Evolutionary conservation across 495 filamentous ascomycete genomes (phyloP).

Genomic region (Cladorrhinum samala): DNA sequence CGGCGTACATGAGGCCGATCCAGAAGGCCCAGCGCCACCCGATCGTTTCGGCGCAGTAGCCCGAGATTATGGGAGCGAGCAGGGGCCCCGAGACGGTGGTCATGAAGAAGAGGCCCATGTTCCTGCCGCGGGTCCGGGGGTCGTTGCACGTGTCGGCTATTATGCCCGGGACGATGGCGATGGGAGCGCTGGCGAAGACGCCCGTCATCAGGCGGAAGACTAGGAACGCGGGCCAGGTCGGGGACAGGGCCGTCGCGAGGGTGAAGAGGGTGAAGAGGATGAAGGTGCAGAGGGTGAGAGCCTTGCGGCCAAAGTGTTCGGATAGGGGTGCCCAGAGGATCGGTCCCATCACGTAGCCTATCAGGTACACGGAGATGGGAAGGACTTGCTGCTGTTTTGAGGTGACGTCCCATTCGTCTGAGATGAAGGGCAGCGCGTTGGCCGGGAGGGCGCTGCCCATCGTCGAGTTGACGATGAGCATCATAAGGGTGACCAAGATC

Average conservation of each 20-base stretch:
- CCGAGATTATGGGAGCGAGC: slow-evolving; percentile 62
- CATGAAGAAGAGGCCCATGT: slow-evolving; percentile 64
- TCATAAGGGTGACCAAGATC: slow-evolving; percentile 51
- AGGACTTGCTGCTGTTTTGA: slow-evolving; percentile 56
- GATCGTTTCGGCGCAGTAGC: slow-evolving; percentile 49
- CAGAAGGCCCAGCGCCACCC: slow-evolving; percentile 65
- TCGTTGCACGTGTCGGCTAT: slow-evolving; percentile 63
- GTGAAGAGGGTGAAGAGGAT: slow-evolving; percentile 59
- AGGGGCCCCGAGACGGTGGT: slow-evolving; percentile 61
- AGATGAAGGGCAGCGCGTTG: slow-evolving; percentile 54
- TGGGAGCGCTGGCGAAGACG: slow-evolving; percentile 58
- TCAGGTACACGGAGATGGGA: slow-evolving; percentile 67
- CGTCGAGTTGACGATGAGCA: slow-evolving; percentile 68
- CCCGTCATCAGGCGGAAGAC: slow-evolving; percentile 64
- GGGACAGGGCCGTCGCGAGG: slow-evolving; percentile 62
- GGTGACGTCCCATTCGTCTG: slow-evolving; percentile 51
- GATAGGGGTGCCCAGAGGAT: slow-evolving; percentile 63
- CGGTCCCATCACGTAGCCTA: slow-evolving; percentile 43
- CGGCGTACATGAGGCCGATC: slow-evolving; percentile 54
- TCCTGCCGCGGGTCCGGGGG: slow-evolving; percentile 55
- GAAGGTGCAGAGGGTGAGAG: slow-evolving; percentile 57
- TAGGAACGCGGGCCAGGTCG: slow-evolving; percentile 59
- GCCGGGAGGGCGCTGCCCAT: slow-evolving; percentile 63
- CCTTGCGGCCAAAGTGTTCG: slow-evolving; percentile 63
- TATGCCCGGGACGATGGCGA: slow-evolving; percentile 64